Conservation (phyloP, 495 filamentous ascomycete genomes). For the Podospora sp. region DNA sequence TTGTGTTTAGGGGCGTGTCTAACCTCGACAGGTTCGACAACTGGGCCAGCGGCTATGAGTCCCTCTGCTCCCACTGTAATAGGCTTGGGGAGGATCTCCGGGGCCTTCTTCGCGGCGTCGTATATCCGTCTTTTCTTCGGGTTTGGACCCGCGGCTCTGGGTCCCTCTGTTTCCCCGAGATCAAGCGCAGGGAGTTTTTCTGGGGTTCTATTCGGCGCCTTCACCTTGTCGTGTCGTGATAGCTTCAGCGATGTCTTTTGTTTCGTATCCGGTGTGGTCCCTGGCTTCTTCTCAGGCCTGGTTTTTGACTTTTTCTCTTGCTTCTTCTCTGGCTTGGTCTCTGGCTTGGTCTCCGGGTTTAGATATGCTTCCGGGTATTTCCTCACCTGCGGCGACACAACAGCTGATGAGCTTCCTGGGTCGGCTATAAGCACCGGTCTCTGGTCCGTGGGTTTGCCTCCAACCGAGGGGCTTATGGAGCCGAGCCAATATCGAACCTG, state of each 20-base stretch:
- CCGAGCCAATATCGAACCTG: conserved; percentile 26
- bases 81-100: background rate
- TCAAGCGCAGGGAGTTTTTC: too few relatives aligned
- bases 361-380: background rate
- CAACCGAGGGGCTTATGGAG: conserved; percentile 13
- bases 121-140: background rate
- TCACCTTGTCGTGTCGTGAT: too few relatives aligned
- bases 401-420: conserved; percentile 11
- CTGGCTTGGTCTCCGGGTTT: background rate
- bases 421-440: conserved; percentile 13
- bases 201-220: too few relatives aligned
- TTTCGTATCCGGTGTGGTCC: background rate
- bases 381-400: background rate
- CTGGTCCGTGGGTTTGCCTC: conserved; percentile 8
- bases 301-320: too few relatives aligned
- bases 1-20: conserved; percentile 3
- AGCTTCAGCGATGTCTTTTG: background rate
- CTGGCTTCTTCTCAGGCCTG: too few relatives aligned
- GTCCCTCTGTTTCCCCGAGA: too few relatives aligned
- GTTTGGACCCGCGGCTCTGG: too few relatives aligned
- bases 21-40: background rate
- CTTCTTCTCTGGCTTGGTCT: too few relatives aligned
- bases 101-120: background rate
- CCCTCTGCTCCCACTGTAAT: background rate
- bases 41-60: background rate